Evolutionary conservation across 805 yeast species (phyloP), one percentile per base, ranked within the genome.

Genomic region (Wickerhamomyces xylosicus): DNA sequence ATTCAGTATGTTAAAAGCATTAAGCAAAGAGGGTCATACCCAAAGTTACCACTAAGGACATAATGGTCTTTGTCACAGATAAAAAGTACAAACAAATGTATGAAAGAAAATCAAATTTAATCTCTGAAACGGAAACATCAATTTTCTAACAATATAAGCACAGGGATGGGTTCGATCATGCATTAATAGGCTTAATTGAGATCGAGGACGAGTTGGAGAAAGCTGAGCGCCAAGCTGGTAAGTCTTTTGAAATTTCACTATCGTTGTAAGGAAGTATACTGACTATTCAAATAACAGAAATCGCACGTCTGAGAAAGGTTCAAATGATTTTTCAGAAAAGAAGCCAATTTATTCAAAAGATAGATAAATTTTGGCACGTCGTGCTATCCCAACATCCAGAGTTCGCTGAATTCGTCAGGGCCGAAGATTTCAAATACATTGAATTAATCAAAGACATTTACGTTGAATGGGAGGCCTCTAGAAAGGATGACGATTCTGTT

Each of bases 331-430:
- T 75, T 52, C 63, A 54, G 5, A 59, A 69, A 41, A 66, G 97
- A 48, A 67, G 84, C 19, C 63, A 50, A 6, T 59, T 71, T n/a
- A 64, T 79, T 14, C 40, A 49, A 4, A 56, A 66, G 4, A 72
- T 87, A 33, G 86, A 89, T 2, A 73, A 74, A 46, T 87, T 90
- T 58, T 90, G 97, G 97, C 80, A 83, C 50, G 72, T 81, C 38
- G 95, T 84, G 0, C 60, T 90, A 10, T 86, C 89, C 2, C 85
- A 84, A 53, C 82, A 82, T 50, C 81, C 83, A 37, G 95, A 85
- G 47, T 83, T 90, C 54, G 80, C 84, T 14, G 95, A 87, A 45
- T 85, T 74, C 56, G 64, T 89, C 16, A 69, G 77, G 22, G 75
- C 80, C 2, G 84, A 81, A 31, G 97, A 89, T 58, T 75, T 79